Percentiles rank a stretch among this genome's conserved stretches.
Conservation (phyloP, 495 filamentous ascomycete species). For the Talaromyces adpressus region DNA sequence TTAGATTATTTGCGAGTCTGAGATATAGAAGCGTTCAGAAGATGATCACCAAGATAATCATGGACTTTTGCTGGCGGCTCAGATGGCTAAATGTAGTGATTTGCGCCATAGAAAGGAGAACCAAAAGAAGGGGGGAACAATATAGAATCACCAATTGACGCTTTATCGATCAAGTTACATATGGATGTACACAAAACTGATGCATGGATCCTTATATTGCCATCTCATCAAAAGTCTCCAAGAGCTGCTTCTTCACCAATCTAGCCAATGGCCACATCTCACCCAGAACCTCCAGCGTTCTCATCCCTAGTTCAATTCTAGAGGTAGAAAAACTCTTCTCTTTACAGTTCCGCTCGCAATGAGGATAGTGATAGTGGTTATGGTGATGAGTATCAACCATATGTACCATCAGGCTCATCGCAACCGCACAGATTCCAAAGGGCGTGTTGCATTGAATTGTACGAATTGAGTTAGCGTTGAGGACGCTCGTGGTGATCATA, state of each 20-base stretch:
- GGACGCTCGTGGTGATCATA: constrained; percentile 63
- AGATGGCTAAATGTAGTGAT: too few relatives aligned
- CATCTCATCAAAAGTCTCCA: constrained; percentile 8
- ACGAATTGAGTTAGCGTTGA: constrained; percentile 39
- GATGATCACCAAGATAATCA: too few relatives aligned
- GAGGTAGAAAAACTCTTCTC: constrained; percentile 54
- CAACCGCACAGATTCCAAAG: constrained; percentile 68
- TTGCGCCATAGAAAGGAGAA: too few relatives aligned
- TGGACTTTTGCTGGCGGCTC: too few relatives aligned
- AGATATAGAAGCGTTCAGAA: too few relatives aligned
- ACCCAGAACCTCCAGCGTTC: constrained; percentile 59
- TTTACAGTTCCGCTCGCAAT: constrained; percentile 49
- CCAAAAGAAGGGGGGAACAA: too few relatives aligned
- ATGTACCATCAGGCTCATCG: constrained; percentile 39
- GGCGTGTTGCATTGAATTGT: constrained; percentile 25
- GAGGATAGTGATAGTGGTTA: constrained; percentile 38
- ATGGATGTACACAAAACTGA: too few relatives aligned
- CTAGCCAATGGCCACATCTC: constrained; percentile 62
- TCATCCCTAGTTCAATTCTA: constrained; percentile 64
- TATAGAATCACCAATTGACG: too few relatives aligned
- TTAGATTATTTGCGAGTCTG: too few relatives aligned
- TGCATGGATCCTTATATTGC: too few relatives aligned
- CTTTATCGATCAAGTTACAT: too few relatives aligned
- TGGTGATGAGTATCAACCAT: constrained; percentile 29
- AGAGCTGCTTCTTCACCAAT: constrained; percentile 54